These are phyloP conservation scores for Mrakia hoshinonis DNA, from an alignment of 768 basidiomycete species.

Conservation along the genomic window DNA sequence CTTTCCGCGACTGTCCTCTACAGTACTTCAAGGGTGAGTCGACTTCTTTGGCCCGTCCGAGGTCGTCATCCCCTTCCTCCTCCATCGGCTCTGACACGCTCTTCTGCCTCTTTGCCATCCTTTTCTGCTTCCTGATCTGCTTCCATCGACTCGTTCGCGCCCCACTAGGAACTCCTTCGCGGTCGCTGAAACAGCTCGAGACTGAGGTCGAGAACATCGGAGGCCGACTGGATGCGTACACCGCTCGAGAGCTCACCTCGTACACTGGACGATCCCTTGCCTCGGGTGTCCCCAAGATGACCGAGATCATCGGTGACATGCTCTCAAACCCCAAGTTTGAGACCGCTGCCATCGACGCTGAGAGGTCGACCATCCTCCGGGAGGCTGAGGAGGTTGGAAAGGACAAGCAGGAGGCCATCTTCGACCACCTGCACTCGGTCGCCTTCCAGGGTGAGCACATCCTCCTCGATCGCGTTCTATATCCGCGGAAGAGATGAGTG, in stretches of 20 bases:
- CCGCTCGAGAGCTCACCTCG: slow-evolving; percentile 95
- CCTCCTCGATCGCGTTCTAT: too few species aligned
- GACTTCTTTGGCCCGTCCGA: neutral
- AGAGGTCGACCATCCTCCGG: slow-evolving; percentile 89
- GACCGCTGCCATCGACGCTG: slow-evolving; percentile 73
- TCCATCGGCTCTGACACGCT: neutral
- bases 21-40: slow-evolving; percentile 47
- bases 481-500: neutral
- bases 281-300: slow-evolving; percentile 79
- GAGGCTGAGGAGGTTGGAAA: slow-evolving; percentile 99
- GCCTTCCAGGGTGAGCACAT: slow-evolving; percentile 93
- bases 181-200: slow-evolving; percentile 49
- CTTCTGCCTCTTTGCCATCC: neutral
- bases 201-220: slow-evolving; percentile 97
- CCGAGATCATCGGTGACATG: slow-evolving; percentile 97
- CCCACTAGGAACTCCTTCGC: slow-evolving; percentile 18
- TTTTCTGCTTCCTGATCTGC: neutral
- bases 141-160: neutral
- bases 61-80: neutral
- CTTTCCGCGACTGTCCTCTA: neutral
- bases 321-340: slow-evolving; percentile 95
- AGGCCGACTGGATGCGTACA: slow-evolving; percentile 95
- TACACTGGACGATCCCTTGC: slow-evolving; percentile 99
- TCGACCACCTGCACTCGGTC: slow-evolving; percentile 92
- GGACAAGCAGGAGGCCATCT: slow-evolving; percentile 95